Evolutionary conservation across 176 grass and related monocot genomes (phyloP).

Genomic region (Musa troglodytarum): DNA sequence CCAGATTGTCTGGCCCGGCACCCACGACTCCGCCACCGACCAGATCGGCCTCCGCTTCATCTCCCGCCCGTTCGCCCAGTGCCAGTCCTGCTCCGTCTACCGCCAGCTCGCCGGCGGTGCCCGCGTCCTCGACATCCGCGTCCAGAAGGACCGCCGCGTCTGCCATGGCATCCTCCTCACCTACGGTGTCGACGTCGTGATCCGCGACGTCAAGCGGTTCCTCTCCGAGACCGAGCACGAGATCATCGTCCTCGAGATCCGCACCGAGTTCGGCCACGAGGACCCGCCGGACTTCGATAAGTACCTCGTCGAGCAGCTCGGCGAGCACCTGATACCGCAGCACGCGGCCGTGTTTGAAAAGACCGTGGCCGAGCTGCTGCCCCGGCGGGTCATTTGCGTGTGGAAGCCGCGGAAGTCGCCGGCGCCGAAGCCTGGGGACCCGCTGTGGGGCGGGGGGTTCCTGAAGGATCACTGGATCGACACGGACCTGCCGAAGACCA

Average conservation of each 20-base stretch:
- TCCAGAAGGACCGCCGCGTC: constrained; percentile 63
- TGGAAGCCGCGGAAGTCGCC: constrained; percentile 79
- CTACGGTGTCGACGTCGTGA: constrained; percentile 66
- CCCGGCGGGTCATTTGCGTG: constrained; percentile 71
- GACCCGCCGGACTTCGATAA: constrained; percentile 87
- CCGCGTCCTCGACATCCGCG: constrained; percentile 75
- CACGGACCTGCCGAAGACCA: constrained; percentile 82
- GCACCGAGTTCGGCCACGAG: constrained; percentile 81
- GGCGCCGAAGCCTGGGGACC: constrained; percentile 38
- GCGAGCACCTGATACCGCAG: constrained; percentile 60
- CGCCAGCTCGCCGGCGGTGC: constrained; percentile 52
- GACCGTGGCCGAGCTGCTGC: constrained; percentile 62
- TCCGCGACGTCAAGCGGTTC: constrained; percentile 50
- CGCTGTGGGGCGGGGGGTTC: constrained; percentile 53
- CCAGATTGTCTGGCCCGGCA: constrained; percentile 85
- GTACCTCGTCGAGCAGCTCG: constrained; percentile 65
- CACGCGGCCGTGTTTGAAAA: constrained; percentile 65
- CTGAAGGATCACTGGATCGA: constrained; percentile 90
- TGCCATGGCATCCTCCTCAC: constrained; percentile 75
- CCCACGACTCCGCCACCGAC: constrained; percentile 92
- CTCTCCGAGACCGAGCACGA: constrained; percentile 49
- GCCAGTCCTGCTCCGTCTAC: constrained; percentile 76
- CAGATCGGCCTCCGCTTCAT: constrained; percentile 71
- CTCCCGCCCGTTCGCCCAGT: constrained; percentile 85
- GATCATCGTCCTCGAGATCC: constrained; percentile 72